Percentiles rank a stretch among this genome's conserved stretches.
phyloP scores from a whole-genome alignment of 768 basidiomycete species.

The Mycena vitilis region DNA sequence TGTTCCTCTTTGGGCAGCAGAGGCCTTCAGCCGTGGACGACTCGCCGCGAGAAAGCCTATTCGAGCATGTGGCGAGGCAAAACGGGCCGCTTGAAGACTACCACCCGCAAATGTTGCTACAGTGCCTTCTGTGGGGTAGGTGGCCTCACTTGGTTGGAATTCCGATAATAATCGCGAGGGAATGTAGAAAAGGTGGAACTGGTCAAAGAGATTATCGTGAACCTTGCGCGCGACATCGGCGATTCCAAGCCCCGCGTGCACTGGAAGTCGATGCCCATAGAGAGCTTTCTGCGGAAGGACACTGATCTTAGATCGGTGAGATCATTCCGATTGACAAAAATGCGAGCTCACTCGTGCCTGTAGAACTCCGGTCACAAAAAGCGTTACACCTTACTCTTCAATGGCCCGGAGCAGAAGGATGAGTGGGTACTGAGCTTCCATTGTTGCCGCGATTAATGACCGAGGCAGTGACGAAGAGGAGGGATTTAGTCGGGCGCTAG shows the following conservation, averaged over 20 bases:
- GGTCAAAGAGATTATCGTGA: constrained; percentile 84
- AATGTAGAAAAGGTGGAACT: constrained; percentile 81
- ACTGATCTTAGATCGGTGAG: constrained; percentile 9
- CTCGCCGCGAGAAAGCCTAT: constrained; percentile 61
- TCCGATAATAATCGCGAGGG: background rate
- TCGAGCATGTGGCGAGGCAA: constrained; percentile 83
- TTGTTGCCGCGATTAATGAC: background rate
- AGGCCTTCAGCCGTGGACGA: constrained; percentile 33
- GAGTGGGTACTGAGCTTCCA: constrained; percentile 52
- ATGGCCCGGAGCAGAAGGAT: constrained; percentile 52
- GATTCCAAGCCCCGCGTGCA: constrained; percentile 38
- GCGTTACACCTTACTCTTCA: constrained; percentile 67
- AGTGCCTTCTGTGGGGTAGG: constrained; percentile 93
- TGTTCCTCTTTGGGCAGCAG: constrained; percentile 80
- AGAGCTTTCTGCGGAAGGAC: constrained; percentile 64
- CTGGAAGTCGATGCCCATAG: constrained; percentile 67
- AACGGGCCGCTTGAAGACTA: constrained; percentile 93
- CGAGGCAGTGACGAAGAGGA: constrained; percentile 53
- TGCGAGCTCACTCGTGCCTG: background rate
- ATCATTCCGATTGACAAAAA: background rate
- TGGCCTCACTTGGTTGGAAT: constrained; percentile 7
- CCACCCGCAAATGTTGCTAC: constrained; percentile 92
- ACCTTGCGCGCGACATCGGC: constrained; percentile 63
- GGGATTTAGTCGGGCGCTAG: constrained; percentile 69
- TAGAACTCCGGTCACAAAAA: constrained; percentile 45